These are phyloP conservation scores for Hypomontagnella submonticulosa DNA, from an alignment of 495 filamentous ascomycete genomes.

Conservation along the genomic window DNA sequence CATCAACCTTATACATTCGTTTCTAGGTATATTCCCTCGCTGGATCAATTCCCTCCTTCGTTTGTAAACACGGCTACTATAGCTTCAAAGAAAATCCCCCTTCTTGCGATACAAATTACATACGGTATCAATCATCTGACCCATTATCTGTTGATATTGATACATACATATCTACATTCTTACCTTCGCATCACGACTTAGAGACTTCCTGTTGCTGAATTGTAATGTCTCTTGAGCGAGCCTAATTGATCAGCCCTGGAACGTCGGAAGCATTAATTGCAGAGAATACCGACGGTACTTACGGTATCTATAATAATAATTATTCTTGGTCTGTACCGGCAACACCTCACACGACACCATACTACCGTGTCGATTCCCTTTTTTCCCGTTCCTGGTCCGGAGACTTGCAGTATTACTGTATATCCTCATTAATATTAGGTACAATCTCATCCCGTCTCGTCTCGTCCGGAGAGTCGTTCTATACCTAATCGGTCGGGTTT, in stretches of 20 bases:
- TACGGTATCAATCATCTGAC: conserved; percentile 2
- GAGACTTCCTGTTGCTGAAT: conserved; percentile 25
- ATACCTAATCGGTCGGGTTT: not conserved
- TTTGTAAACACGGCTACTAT: conserved; percentile 4
- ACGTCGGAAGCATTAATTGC: conserved; percentile 20
- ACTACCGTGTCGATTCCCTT: not conserved
- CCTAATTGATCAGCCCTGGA: conserved; percentile 24
- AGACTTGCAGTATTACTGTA: conserved; percentile 3
- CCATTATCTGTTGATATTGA: too few species aligned
- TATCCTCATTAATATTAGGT: conserved; percentile 27
- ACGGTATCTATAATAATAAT: not conserved
- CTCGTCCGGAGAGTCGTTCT: too few species aligned
- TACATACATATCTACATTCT: conserved; percentile 14
- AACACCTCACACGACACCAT: conserved; percentile 1
- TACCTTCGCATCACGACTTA: conserved; percentile 6
- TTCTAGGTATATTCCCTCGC: conserved; percentile 2
- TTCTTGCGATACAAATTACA: conserved; percentile 3
- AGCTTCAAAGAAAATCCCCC: not conserved
- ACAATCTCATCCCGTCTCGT: conserved; percentile 3
- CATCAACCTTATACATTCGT: conserved; percentile 5
- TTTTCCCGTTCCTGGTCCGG: not conserved
- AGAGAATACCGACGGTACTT: conserved; percentile 3
- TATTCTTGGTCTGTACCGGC: not conserved
- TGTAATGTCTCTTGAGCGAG: conserved; percentile 23
- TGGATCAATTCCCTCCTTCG: conserved; percentile 6